Evolutionary conservation across 352 stramenopile species (phyloP), one percentile per base, ranked within the genome.

Genomic region (Globisporangium camurandrum): DNA sequence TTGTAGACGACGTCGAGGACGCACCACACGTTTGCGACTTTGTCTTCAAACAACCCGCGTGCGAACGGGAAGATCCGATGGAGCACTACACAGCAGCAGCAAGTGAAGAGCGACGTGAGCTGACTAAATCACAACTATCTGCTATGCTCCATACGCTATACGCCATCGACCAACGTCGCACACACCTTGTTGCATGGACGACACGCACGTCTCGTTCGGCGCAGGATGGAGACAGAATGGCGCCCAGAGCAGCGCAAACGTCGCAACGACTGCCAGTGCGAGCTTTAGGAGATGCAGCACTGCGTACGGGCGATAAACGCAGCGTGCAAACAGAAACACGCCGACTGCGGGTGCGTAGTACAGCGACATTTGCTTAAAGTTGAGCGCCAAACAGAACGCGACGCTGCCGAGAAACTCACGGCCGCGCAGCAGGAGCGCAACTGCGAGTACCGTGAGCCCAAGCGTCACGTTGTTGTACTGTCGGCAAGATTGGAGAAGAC

Each of bases 341-440:
- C 97, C 97, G 31, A 99, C 78, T 31, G 84, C 88, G 5, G 95
- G 94, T 1, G 94, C 88, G 64, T 98, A 98, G 70, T 99, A 99
- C 5, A 99, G 77, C n/a, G 93, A 84, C 90, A 99, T 99, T 86
- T 99, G 97, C 80, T 99, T 99, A 62, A 98, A 99, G 62, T 98
- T 98, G 7, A 99, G 75, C 31, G 95, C 91, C 24, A 98, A 64
- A 41, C 75, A 90, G 67, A 98, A 99, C 40, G 66, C 76, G 53
- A 93, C 54, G 59, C 84, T 88, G 17, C 77, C 84, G 7, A 93
- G 59, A 30, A 93, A 86, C 50, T 95, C 84, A 53, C 88, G 73
- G 37, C 80, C 71, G 16, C 67, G 56, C 41, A 88, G 53, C 34
- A 95, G 78, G n/a, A 90, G 62, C 24, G 67, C 81, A 16, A 89